Base-by-base conservation (phyloP, 495 filamentous ascomycete species). In the Bathelium albidoporum region DNA sequence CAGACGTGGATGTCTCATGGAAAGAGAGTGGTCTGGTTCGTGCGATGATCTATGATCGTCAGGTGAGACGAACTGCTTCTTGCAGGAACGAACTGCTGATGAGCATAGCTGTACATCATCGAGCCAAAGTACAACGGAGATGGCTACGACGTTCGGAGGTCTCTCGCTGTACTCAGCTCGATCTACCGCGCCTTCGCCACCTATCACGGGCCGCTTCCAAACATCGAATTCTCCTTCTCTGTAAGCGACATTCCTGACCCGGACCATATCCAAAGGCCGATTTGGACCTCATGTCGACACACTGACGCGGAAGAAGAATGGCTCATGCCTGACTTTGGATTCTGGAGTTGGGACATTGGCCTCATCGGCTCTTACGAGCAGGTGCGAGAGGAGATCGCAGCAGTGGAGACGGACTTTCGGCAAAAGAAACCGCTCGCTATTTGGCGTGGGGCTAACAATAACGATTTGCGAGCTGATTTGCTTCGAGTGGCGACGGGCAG, bases 261-360 rank as follows among this genome's bases (percentile, higher is more conserved):
- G 2, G 61, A 32, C 2, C 34, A 62, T 36, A 43, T 32, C 45
- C 32, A 53, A 7, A 45, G 58, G 22, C 49, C 69, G 18, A 66
- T 67, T 1, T 73, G 68, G 71, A 63, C 64, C 9, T 67, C 62
- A 29, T 26, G 59, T 2, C 71, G 71, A 7, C 60, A 32, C 3
- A 31, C 34, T 26, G 29, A 66, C 4, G 58, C 72, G 20, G 62
- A 65, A 34, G 59, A 55, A 3, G 11, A 67, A 14, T 72, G 70
- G 71, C 64, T 73, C 11, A 72, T 73, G 71, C 71, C 71, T 1
- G 71, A 73, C 55, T 73, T 72, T 45, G 65, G 60, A 16, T 69
- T 65, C 65, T 71, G 64, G 65, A 64, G 24, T n/a, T 72, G 69
- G 70, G 52, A 65, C 11, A 58, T 69, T n/a, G 68, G 61, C 24